Evolutionary conservation across 371 early-diverging fungal genomes (phyloP), one percentile per base, ranked within the genome.

Genomic region (Mortierella sp.): DNA sequence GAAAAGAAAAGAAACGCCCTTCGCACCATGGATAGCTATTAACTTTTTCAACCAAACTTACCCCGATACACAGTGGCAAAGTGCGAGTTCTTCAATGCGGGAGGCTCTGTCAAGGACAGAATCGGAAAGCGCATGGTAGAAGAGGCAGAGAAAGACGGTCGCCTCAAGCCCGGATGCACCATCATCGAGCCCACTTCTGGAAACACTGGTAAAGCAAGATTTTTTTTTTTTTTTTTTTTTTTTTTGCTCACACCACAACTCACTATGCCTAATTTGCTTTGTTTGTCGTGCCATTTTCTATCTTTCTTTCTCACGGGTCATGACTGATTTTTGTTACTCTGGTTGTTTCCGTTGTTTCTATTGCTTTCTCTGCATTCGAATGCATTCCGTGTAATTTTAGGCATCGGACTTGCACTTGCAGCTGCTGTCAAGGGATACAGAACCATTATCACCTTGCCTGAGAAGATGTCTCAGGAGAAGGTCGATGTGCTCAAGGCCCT

Each of bases 391-490:
- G 37, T 37, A 18, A 57, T 14, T 44, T 14, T 30, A 82, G 90
- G 90, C 66, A 96, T 96, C 75, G 96, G 95, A 56, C 85, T 98
- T 48, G 98, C 97, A 26, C 85, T 97, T 45, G 91, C 96, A 55
- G 96, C 94, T 57, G 98, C 98, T 43, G 95, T 97, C 66, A 98
- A 96, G 87, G 98, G 98, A 12, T 99, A 99, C 85, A 91, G 94
- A 63, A 92, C 93, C 71, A 96, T 99, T 72, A 98, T 97, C 79
- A 98, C 98, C 3, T 84, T 99, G 50, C 98, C 99, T 21, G 98
- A 99, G 82, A 98, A 97, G 85, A 98, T 98, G 98, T 94, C 94
- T 50, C 94, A 97, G 85, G 99, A 99, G 80, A 98, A 98, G 88
- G 95, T 98, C 18, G 97, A 97, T 81, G 95, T 98, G 1, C 87